Conservation (phyloP, 2,329 filamentous ascomycete genomes). For the Talaromyces rugulosus region DNA sequence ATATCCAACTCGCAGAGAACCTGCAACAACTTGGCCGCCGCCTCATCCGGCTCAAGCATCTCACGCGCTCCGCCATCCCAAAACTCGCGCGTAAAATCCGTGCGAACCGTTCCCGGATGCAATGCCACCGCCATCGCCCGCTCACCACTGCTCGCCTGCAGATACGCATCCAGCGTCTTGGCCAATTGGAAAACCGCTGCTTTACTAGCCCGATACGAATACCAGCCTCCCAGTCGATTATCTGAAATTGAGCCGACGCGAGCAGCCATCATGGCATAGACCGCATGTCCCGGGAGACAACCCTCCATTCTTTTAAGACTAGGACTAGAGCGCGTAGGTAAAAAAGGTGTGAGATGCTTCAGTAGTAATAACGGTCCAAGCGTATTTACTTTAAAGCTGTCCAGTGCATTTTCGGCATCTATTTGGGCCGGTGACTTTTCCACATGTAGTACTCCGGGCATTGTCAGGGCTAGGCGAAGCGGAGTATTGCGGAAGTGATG, state of each 20-base stretch:
- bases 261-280: slow-evolving; percentile 72
- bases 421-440: slow-evolving; percentile 69
- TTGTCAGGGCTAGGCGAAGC: slow-evolving; percentile 64
- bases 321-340: slow-evolving; percentile 56
- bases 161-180: slow-evolving; percentile 66
- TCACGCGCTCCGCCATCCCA: slow-evolving; percentile 60
- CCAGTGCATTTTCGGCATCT: slow-evolving; percentile 56
- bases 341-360: slow-evolving; percentile 68
- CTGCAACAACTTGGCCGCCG: slow-evolving; percentile 60
- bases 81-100: slow-evolving; percentile 66
- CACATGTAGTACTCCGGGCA: slow-evolving; percentile 68
- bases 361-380: slow-evolving; percentile 71
- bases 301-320: slow-evolving; percentile 14
- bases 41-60: slow-evolving; percentile 63
- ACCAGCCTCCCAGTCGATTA: slow-evolving; percentile 75
- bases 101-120: slow-evolving; percentile 78
- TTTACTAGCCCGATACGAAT: slow-evolving; percentile 73
- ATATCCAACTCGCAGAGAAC: slow-evolving; percentile 48
- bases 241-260: slow-evolving; percentile 71
- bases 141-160: slow-evolving; percentile 54
- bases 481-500: slow-evolving; percentile 53
- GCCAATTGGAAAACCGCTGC: slow-evolving; percentile 67
- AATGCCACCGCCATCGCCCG: slow-evolving; percentile 65
- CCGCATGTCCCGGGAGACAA: slow-evolving; percentile 50
- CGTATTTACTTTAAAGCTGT: slow-evolving; percentile 69